Percentiles rank a stretch among this genome's conserved stretches.
Conservation (phyloP, 2,329 filamentous ascomycete species). For the Chaetomium strumarium region DNA sequence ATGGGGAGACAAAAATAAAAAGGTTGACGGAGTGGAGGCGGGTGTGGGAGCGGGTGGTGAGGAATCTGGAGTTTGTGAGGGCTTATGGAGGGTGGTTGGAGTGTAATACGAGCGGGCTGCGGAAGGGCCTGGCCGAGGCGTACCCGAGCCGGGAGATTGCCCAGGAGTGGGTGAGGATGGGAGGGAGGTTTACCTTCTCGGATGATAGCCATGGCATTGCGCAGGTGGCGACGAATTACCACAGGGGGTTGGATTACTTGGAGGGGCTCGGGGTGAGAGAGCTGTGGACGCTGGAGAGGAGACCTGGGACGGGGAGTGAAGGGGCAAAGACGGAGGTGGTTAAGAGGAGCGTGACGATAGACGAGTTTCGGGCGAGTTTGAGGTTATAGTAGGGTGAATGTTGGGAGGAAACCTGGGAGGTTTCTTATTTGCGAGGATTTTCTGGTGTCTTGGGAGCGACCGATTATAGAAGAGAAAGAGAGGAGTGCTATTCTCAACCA, state of each 20-base stretch:
- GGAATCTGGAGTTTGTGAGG: constrained; percentile 68
- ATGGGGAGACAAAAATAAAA: background rate
- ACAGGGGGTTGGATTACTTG: constrained; percentile 63
- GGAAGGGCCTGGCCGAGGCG: constrained; percentile 86
- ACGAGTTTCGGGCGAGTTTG: constrained; percentile 33
- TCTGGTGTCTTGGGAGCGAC: too few relatives aligned
- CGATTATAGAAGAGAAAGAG: too few relatives aligned
- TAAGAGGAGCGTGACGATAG: constrained; percentile 40
- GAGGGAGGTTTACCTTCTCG: constrained; percentile 81
- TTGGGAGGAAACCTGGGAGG: background rate
- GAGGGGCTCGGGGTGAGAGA: constrained; percentile 57
- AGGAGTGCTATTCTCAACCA: background rate
- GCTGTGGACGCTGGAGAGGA: constrained; percentile 51
- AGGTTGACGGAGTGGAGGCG: constrained; percentile 20
- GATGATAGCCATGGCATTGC: constrained; percentile 90
- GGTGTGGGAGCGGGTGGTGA: constrained; percentile 68
- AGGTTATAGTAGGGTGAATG: constrained; percentile 5
- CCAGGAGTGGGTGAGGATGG: constrained; percentile 66
- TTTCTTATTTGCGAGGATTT: too few relatives aligned
- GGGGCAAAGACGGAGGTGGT: constrained; percentile 33
- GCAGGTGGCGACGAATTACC: constrained; percentile 84
- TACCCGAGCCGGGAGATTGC: constrained; percentile 80
- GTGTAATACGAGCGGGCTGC: constrained; percentile 78
- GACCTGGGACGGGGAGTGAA: constrained; percentile 25
- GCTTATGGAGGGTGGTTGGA: constrained; percentile 79